phyloP scores from a whole-genome alignment of 1,139 yeast genomes.

The Candida buenavistaensis region DNA sequence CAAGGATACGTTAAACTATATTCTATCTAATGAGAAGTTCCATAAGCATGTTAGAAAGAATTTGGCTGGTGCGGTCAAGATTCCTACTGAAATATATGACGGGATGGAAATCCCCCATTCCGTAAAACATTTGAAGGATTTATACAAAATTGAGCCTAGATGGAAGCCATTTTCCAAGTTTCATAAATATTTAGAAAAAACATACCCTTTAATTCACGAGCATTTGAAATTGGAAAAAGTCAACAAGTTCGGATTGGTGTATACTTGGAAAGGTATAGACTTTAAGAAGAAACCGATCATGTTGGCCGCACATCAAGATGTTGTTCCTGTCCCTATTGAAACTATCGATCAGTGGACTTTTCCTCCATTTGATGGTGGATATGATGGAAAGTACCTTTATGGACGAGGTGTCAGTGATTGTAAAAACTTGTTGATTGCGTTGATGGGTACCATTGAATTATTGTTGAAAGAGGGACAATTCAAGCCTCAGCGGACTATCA shows the following conservation, averaged over 20 bases:
- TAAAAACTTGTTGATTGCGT: conserved; percentile 42
- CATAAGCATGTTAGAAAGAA: conserved; percentile 40
- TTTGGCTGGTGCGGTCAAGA: conserved; percentile 54
- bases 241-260: conserved; percentile 34
- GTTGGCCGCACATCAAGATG: conserved; percentile 51
- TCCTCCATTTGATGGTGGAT: conserved; percentile 45
- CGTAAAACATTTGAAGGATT: conserved; percentile 23
- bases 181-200: conserved; percentile 26
- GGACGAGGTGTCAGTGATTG: conserved; percentile 54
- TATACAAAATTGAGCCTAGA: conserved; percentile 26
- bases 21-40: conserved; percentile 39
- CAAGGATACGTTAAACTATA: conserved; percentile 23
- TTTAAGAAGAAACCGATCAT: conserved; percentile 35
- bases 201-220: conserved; percentile 34
- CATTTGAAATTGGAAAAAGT: conserved; percentile 30
- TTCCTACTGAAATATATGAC: conserved; percentile 67
- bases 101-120: conserved; percentile 30
- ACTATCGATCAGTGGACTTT: conserved; percentile 42
- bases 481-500: conserved; percentile 40
- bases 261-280: conserved; percentile 36
- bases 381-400: conserved; percentile 38
- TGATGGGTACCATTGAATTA: conserved; percentile 43
- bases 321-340: conserved; percentile 47
- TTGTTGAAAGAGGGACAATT: conserved; percentile 35
- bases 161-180: conserved; percentile 35